Evolutionary conservation across 2,329 filamentous ascomycete species (phyloP).

Genomic region (Cladosporium cucumerinum): DNA sequence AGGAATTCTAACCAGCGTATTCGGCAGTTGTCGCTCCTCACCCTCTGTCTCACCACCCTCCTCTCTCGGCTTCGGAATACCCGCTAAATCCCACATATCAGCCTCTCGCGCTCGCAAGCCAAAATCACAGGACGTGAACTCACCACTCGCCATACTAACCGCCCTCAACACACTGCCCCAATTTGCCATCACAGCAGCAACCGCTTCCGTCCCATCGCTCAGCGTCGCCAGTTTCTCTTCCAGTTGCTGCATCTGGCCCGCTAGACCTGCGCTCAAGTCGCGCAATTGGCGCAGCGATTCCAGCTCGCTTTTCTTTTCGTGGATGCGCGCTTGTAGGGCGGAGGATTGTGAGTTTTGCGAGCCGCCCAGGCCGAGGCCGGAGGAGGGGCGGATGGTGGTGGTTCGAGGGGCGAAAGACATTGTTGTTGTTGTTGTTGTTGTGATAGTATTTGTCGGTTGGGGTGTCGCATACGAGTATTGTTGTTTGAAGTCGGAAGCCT

Average conservation of each 20-base stretch:
- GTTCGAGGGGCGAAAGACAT: conserved; percentile 42
- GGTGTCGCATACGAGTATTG: neutral
- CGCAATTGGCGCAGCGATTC: conserved; percentile 74
- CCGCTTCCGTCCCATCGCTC: conserved; percentile 79
- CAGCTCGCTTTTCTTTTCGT: conserved; percentile 81
- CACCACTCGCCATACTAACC: conserved; percentile 83
- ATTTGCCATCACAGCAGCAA: conserved; percentile 79
- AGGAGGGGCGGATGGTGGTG: conserved; percentile 53
- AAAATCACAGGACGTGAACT: conserved; percentile 30
- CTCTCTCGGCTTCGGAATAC: conserved; percentile 62
- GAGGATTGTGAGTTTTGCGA: conserved; percentile 55
- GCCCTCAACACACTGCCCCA: conserved; percentile 84
- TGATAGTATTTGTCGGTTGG: neutral
- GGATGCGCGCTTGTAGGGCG: conserved; percentile 69
- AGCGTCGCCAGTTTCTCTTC: conserved; percentile 75
- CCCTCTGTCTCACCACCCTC: conserved; percentile 40
- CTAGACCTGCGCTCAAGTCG: conserved; percentile 73
- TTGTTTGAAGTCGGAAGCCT: neutral
- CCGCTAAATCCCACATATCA: conserved; percentile 52
- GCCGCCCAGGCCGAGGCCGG: conserved; percentile 34
- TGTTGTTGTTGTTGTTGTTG: neutral
- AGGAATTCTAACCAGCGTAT: conserved; percentile 80
- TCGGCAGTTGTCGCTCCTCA: conserved; percentile 56
- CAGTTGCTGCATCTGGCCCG: conserved; percentile 76
- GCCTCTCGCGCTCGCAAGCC: neutral